These are phyloP conservation scores for Fusarium xyrophilum DNA, from an alignment of 2,329 filamentous ascomycete species.

Conservation along the genomic window DNA sequence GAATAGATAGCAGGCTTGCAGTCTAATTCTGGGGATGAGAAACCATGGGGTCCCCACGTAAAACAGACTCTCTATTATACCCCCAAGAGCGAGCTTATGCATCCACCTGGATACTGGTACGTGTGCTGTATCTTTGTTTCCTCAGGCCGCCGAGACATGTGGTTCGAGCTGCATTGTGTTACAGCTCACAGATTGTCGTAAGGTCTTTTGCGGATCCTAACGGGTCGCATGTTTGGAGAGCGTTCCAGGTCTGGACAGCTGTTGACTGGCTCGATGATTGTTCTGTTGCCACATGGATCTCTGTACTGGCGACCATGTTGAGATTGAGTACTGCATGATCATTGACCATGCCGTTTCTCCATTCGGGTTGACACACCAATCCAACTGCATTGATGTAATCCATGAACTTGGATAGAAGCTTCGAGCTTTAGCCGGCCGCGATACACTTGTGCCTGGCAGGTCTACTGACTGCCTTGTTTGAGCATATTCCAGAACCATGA, in stretches of 20 bases:
- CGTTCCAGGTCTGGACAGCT: not conserved
- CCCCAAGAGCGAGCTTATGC: not conserved
- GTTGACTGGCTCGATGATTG: not conserved
- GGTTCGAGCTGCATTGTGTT: not conserved
- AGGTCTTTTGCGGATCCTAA: slow-evolving; percentile 8
- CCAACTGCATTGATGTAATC: not conserved
- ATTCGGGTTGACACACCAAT: not conserved
- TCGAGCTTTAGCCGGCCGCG: not conserved
- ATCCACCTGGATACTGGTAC: not conserved
- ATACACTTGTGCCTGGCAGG: not conserved
- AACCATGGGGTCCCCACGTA: slow-evolving; percentile 22
- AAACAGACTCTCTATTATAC: not conserved
- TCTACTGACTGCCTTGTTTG: not conserved
- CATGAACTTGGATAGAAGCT: not conserved
- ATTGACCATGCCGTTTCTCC: not conserved
- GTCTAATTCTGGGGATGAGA: slow-evolving; percentile 7
- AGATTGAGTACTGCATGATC: not conserved
- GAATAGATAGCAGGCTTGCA: not conserved
- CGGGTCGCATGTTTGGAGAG: slow-evolving; percentile 3
- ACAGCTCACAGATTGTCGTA: not conserved
- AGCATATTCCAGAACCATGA: not conserved
- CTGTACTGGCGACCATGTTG: slow-evolving; percentile 3
- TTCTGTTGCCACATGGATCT: not conserved
- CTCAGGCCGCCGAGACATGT: not conserved
- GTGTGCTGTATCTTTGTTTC: not conserved